Conservation (phyloP, 352 stramenopile species). For the Phytophthora melonis region DNA sequence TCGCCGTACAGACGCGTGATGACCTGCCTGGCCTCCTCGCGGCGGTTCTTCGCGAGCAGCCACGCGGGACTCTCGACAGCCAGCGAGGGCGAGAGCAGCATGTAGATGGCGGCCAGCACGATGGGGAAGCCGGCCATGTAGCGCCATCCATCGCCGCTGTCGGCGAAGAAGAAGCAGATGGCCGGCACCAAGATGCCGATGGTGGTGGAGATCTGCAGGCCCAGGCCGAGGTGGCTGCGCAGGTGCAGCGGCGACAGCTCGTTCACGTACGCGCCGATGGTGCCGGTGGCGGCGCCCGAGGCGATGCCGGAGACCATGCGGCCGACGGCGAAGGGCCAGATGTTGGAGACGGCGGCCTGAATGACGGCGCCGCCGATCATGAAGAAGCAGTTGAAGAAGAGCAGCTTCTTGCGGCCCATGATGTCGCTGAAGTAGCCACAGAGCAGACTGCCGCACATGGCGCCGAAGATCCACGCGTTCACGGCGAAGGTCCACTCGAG, state of each 20-base stretch:
- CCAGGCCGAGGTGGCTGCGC: slow-evolving; percentile 34
- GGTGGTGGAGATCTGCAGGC: slow-evolving; percentile 43
- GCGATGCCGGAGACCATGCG: slow-evolving; percentile 23
- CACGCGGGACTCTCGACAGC: slow-evolving; percentile 28
- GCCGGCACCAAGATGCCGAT: slow-evolving; percentile 40
- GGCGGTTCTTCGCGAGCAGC: slow-evolving; percentile 23
- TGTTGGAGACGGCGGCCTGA: slow-evolving; percentile 38
- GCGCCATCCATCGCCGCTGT: slow-evolving; percentile 51
- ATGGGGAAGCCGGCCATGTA: slow-evolving; percentile 61
- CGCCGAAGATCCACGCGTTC: slow-evolving; percentile 62
- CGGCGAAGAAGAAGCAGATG: slow-evolving; percentile 21
- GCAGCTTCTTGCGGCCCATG: slow-evolving; percentile 37
- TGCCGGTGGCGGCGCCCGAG: slow-evolving; percentile 19
- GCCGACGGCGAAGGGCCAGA: slow-evolving; percentile 46
- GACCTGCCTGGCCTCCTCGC: slow-evolving; percentile 30
- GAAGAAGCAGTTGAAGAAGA: slow-evolving; percentile 37
- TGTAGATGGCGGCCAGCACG: slow-evolving; percentile 48
- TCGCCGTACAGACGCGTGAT: slow-evolving; percentile 32
- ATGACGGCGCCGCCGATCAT: slow-evolving; percentile 52
- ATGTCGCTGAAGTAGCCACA: slow-evolving; percentile 47
- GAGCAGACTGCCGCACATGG: slow-evolving; percentile 55
- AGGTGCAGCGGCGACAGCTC: slow-evolving; percentile 28
- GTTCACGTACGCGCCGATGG: slow-evolving; percentile 17
- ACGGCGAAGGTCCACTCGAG: slow-evolving; percentile 35
- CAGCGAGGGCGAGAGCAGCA: slow-evolving; percentile 37